Evolutionary conservation across 1,284 basidiomycete genomes (phyloP).

Genomic region (Rhodotorula sp.): DNA sequence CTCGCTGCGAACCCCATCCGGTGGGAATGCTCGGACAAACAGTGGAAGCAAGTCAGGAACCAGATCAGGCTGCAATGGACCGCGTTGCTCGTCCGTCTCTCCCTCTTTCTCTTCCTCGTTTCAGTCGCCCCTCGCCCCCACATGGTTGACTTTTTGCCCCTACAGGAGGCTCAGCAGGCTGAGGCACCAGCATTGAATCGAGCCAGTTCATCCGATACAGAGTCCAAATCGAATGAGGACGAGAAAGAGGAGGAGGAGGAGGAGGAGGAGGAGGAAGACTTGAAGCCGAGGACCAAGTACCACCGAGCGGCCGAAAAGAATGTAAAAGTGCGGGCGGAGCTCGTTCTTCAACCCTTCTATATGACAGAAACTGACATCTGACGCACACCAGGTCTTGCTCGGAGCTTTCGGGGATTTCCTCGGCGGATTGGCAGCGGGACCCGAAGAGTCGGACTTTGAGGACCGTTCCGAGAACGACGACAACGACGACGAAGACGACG

Average conservation of each 20-base stretch:
- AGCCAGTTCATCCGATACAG: background rate
- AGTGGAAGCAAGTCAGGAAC: conserved; percentile 2
- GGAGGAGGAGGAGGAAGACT: background rate
- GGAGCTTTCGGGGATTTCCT: background rate
- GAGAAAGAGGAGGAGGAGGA: no score
- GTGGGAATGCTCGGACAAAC: conserved; percentile 1
- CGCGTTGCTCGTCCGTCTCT: background rate
- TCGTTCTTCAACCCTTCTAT: no score
- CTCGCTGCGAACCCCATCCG: background rate
- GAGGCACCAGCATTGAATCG: no score
- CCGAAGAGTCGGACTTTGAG: background rate
- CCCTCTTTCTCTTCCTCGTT: background rate
- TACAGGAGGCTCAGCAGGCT: background rate
- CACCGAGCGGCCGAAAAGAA: conserved; percentile 9
- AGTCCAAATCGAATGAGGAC: no score
- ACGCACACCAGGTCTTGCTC: background rate
- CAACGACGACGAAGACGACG: background rate
- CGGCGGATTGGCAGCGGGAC: background rate
- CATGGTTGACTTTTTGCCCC: background rate
- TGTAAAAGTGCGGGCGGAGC: conserved; percentile 13
- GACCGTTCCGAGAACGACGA: background rate
- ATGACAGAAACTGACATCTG: background rate
- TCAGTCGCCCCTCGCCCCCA: background rate
- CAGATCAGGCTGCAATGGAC: background rate
- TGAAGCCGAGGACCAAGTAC: conserved; percentile 14